phyloP scores from a whole-genome alignment of 2,329 filamentous ascomycete species.

The Alternaria triticina region DNA sequence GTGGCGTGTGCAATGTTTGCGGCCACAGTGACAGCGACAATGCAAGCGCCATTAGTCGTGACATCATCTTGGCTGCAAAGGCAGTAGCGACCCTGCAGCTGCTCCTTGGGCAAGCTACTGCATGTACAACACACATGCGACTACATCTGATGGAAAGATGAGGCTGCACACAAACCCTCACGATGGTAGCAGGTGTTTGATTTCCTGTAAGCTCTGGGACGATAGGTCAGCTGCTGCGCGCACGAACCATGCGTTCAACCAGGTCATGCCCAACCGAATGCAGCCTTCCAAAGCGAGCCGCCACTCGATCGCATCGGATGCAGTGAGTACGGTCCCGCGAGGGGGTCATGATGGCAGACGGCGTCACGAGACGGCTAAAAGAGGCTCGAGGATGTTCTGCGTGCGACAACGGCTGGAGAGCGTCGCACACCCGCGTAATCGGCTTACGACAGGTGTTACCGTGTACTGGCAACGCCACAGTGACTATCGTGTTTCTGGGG shows the following conservation, averaged over 20 bases:
- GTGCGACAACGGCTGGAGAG: not conserved
- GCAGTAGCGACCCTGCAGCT: constrained; percentile 9
- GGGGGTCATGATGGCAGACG: not conserved
- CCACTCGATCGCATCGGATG: not conserved
- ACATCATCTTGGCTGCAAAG: constrained; percentile 31
- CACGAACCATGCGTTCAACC: constrained; percentile 13
- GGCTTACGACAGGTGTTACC: not conserved
- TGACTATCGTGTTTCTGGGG: not conserved
- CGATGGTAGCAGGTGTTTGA: not conserved
- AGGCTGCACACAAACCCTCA: not conserved
- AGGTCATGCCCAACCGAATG: not conserved
- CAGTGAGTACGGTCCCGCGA: not conserved
- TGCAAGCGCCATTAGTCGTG: constrained; percentile 27
- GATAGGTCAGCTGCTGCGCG: not conserved
- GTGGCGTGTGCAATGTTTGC: not conserved
- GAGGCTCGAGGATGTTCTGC: not conserved
- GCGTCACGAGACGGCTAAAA: not conserved
- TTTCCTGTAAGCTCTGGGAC: not conserved
- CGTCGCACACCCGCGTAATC: not conserved
- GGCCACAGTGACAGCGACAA: not conserved
- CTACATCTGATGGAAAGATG: not conserved
- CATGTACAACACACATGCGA: not conserved
- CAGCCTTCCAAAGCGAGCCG: not conserved
- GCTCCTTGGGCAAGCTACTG: not conserved
- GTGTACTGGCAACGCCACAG: constrained; percentile 1